Conservation (phyloP, 192 early-diverging fungal species). For the Coemansia sp. region DNA sequence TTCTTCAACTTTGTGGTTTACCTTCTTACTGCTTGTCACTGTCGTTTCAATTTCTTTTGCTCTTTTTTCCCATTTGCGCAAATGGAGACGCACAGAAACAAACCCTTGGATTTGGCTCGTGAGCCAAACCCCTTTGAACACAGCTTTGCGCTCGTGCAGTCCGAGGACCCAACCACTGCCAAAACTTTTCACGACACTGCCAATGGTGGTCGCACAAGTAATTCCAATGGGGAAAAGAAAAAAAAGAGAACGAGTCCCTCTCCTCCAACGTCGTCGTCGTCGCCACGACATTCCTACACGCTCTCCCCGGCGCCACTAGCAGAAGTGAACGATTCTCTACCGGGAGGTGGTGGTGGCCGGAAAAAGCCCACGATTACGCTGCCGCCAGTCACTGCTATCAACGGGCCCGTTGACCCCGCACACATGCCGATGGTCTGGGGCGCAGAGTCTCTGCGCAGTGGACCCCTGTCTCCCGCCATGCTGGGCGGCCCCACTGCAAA, state of each 20-base stretch:
- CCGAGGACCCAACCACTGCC: constrained; percentile 10
- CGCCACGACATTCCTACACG: not conserved
- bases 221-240: not conserved
- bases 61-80: not conserved
- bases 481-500: constrained; percentile 58
- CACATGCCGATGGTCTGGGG: constrained; percentile 54
- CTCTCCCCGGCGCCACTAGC: too few relatives aligned
- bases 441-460: constrained; percentile 62
- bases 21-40: not conserved
- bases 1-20: not conserved
- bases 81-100: constrained; percentile 36
- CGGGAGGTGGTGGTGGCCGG: not conserved
- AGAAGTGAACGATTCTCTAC: too few relatives aligned
- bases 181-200: not conserved
- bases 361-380: constrained; percentile 49
- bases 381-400: constrained; percentile 69
- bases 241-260: too few relatives aligned
- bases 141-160: constrained; percentile 60
- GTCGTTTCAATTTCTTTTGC: not conserved
- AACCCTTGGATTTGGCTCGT: constrained; percentile 63
- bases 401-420: constrained; percentile 50
- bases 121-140: constrained; percentile 91
- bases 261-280: too few relatives aligned
- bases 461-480: constrained; percentile 76
- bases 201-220: not conserved